These are phyloP conservation scores for Dimocarpus longan DNA, from an alignment of 345 rosid genomes.

Conservation along the genomic window DNA sequence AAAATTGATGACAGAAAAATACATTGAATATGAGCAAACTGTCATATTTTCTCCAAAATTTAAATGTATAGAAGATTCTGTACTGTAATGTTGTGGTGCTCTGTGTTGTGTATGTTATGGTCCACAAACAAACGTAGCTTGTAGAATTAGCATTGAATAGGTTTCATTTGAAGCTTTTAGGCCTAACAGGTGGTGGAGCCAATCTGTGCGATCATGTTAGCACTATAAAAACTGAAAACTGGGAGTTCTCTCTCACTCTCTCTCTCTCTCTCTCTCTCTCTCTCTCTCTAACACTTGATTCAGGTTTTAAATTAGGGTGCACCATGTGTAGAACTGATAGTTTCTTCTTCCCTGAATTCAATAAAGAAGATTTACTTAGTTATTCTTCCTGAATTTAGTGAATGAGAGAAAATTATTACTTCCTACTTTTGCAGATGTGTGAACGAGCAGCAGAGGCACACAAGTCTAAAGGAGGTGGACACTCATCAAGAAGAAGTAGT, in stretches of 20 bases:
- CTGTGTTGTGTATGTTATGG: neutral
- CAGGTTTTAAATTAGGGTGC: neutral
- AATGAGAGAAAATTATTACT: conserved; percentile 18
- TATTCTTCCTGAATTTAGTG: neutral
- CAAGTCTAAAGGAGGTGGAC: conserved; percentile 68
- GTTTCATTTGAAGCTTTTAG: conserved; percentile 1
- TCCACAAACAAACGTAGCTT: neutral
- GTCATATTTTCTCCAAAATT: neutral
- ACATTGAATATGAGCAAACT: neutral
- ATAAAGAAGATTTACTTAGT: too few relatives aligned
- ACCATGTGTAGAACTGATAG: neutral
- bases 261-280: too few relatives aligned
- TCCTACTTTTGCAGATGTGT: conserved; percentile 65
- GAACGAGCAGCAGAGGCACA: conserved; percentile 98
- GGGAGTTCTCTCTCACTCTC: neutral
- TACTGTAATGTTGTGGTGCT: neutral
- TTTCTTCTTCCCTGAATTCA: neutral
- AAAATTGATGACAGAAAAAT: neutral
- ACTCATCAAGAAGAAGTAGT: conserved; percentile 64
- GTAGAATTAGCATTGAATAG: neutral
- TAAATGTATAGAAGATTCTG: neutral
- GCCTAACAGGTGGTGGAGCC: neutral
- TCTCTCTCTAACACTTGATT: neutral
- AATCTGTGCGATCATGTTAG: neutral
- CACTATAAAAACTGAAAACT: neutral